Base-by-base conservation (phyloP, 768 basidiomycete genomes). In the Daedaleopsis nitida region DNA sequence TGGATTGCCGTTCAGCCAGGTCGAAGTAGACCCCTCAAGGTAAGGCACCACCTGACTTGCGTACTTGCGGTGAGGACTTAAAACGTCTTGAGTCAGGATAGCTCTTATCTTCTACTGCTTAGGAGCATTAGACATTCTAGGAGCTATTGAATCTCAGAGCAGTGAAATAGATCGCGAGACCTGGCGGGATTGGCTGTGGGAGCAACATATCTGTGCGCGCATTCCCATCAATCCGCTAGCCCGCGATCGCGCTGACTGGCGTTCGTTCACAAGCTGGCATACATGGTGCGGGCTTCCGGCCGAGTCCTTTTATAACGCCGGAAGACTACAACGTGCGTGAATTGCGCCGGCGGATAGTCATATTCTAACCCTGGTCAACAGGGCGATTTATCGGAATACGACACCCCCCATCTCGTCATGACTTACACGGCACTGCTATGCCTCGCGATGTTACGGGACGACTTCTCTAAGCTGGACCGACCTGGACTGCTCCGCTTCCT, bases 151-250 rank as follows among this genome's bases (percentile, higher is more conserved):
- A 6, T 64, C 65, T 5, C 83, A 83, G 64, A 80, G 80, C 1
- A 80, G 71, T 10, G 70, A 78, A 8, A 66, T 70, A 16, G 86
- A 94, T 65, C 82, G 83, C n/a, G 73, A 82, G 44, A 72, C 71
- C 0, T 96, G 91, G 89, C 77, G 76, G 50, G 79, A 85, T 57
- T 98, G 96, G 96, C 83, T 98, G 51, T 99, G 96, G 93, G 82
- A 80, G 21, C 88, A 95, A 71, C 92, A 97, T 66, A 83, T 81
- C 45, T 75, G 92, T 89, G 80, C 74, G 45, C 54, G 64, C 64
- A 52, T 23, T 60, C 19, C 48, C 38, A n/a, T 19, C 55, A 35
- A 32, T 17, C 50, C 21, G 32, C 51, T 53, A 23, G 5, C 32
- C 16, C 39, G n/a, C 55, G 32, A 12, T 51, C 42, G 11, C 19